These are phyloP conservation scores for Rhizopus stolonifer DNA, from an alignment of 371 early-diverging fungal genomes.

Conservation along the genomic window DNA sequence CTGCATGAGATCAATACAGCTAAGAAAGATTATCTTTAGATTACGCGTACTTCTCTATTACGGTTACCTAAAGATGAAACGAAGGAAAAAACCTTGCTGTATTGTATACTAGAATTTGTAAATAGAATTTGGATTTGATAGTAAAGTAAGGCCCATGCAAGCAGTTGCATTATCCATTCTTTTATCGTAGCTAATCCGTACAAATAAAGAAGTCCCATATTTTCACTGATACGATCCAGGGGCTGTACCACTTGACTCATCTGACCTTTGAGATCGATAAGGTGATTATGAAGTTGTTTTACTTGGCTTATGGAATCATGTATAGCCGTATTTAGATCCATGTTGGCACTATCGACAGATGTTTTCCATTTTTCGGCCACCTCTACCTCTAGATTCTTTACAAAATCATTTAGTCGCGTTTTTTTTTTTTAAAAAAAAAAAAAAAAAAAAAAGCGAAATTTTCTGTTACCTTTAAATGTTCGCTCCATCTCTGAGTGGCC, in stretches of 20 bases:
- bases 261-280: background rate
- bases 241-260: background rate
- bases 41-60: too few relatives aligned
- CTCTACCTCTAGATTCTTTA: background rate
- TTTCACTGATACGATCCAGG: background rate
- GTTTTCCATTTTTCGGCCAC: background rate
- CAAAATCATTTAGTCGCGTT: too few relatives aligned
- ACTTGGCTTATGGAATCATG: background rate
- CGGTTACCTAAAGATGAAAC: background rate
- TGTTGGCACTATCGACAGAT: background rate
- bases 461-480: too few relatives aligned
- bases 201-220: background rate
- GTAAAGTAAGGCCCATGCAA: background rate
- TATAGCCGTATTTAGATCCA: background rate
- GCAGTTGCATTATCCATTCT: background rate
- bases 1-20: background rate
- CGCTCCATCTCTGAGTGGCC: background rate
- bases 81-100: background rate
- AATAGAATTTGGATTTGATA: background rate
- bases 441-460: too few relatives aligned
- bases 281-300: background rate
- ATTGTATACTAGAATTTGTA: background rate
- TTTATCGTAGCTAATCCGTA: background rate
- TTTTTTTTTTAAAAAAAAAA: too few relatives aligned
- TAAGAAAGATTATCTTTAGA: too few relatives aligned